These are phyloP conservation scores for Rhynchosporium agropyri DNA, from an alignment of 2,329 filamentous ascomycete genomes.

Conservation along the genomic window DNA sequence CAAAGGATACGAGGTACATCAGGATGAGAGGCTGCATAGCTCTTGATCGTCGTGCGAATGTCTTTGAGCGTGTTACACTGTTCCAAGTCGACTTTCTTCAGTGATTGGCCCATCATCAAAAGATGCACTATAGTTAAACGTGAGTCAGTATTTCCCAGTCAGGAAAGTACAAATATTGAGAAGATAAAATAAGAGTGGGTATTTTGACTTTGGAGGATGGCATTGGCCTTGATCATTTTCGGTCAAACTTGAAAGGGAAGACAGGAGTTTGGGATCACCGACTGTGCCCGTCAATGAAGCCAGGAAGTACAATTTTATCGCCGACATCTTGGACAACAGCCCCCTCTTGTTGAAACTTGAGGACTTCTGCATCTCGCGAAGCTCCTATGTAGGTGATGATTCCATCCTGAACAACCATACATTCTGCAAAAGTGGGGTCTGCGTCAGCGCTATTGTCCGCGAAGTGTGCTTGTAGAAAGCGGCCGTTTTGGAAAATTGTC, in stretches of 20 bases:
- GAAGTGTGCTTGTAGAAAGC: conserved; percentile 5
- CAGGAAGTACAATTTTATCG: conserved; percentile 52
- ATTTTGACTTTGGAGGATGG: too few species aligned
- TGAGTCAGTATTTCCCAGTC: too few species aligned
- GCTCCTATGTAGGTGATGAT: conserved; percentile 47
- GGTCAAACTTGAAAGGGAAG: too few species aligned
- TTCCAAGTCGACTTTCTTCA: conserved; percentile 54
- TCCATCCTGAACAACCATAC: conserved; percentile 52
- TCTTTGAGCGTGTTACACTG: conserved; percentile 51
- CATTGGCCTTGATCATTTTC: too few species aligned
- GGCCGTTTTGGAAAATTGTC: neutral
- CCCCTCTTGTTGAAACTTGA: neutral
- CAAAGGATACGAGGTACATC: conserved; percentile 52
- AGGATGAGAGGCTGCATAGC: conserved; percentile 51
- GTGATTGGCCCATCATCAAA: conserved; percentile 56
- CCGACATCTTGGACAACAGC: conserved; percentile 43
- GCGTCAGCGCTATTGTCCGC: neutral
- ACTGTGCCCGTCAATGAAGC: conserved; percentile 59
- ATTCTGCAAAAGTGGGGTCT: conserved; percentile 38
- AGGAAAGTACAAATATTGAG: too few species aligned
- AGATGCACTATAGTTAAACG: conserved; percentile 48
- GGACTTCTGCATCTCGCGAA: conserved; percentile 40
- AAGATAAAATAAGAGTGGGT: too few species aligned
- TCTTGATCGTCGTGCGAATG: conserved; percentile 51
- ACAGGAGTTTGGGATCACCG: too few species aligned